phyloP scores from a whole-genome alignment of 176 grass and related monocot species.

The Puya raimondii region DNA sequence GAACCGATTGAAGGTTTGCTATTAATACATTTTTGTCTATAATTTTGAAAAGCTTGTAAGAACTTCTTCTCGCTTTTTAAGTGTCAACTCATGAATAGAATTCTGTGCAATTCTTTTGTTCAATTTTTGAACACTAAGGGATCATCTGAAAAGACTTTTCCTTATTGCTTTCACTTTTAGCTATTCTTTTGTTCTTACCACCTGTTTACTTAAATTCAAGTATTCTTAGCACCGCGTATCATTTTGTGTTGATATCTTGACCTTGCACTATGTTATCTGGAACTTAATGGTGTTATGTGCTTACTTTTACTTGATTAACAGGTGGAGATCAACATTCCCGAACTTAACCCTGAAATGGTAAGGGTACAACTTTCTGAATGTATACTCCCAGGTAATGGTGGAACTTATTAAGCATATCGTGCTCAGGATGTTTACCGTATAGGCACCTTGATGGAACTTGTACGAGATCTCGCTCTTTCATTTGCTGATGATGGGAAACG shows the following conservation, averaged over 20 bases:
- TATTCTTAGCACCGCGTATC: not conserved
- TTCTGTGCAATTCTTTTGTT: too few species aligned
- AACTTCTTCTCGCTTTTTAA: too few species aligned
- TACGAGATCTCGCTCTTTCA: conserved; percentile 80
- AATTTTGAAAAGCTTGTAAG: not conserved
- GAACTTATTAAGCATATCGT: conserved; percentile 20
- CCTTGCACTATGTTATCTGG: not conserved
- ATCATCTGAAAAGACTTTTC: too few species aligned
- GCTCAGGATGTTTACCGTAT: conserved; percentile 93
- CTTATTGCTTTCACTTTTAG: not conserved
- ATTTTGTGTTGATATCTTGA: not conserved
- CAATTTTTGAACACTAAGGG: too few species aligned
- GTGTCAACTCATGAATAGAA: too few species aligned
- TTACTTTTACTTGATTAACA: conserved; percentile 27
- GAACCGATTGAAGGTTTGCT: conserved; percentile 59
- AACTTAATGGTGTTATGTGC: not conserved
- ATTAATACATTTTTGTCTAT: not conserved
- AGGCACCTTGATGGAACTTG: conserved; percentile 95
- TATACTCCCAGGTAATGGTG: conserved; percentile 6
- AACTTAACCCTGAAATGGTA: conserved; percentile 99
- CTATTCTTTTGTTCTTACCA: not conserved
- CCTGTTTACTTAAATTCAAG: not conserved
- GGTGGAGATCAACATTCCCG: conserved; percentile 97
- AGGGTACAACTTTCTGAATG: conserved; percentile 13
- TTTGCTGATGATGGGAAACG: conserved; percentile 92